Evolutionary conservation across 2,329 filamentous ascomycete species (phyloP), one percentile per base, ranked within the genome.

Genomic region (Aspergillus puulaauensis): DNA sequence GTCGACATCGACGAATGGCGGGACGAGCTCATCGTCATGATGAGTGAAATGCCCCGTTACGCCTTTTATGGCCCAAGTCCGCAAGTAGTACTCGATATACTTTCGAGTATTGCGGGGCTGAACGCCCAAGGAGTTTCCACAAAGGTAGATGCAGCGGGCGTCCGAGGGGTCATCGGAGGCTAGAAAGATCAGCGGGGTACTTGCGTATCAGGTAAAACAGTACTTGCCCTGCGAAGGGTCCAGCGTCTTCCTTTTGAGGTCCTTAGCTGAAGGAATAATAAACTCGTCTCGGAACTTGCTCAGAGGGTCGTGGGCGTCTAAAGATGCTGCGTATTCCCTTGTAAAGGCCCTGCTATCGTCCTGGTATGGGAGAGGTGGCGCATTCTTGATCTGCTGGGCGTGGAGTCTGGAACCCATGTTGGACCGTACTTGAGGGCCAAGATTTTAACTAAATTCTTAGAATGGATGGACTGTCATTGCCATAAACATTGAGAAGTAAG

Each of bases 101-200:
- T 82, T 77, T 17, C 83, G 80, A 0, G 88, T 86, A 14, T 83
- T 83, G 61, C 83, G 86, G 45, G 93, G 91, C 72, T 96, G 92
- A 4, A 93, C 83, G 39, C 92, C 92, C 1, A 96, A 83, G 0
- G 91, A 96, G 77, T 96, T 96, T 56, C 93, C 93, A 64, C 91
- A 93, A 62, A 97, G 86, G 74, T 96, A 97, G 58, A 91, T 87
- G 58, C 82, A 83, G 48, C 78, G 76, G 27, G 80, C 76, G n/a
- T 79, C 65, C 14, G 67, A 66, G 19, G 63, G 66, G n/a, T 75
- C 66, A 41, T 75, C 72, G 17, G 35, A 24, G 27, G 52, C 60
- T 64, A 17, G 15, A 12, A 27, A 15, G 27, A 37, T 54, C 46
- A 55, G 45, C 45, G 17, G 6, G 12, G 45, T 35, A 24, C 24